A percentile compares a stretch with the other conserved stretches of the same genome.
These are phyloP conservation scores for Rosa hybrid DNA, from an alignment of 331 rosid genomes.

Conservation along the genomic window DNA sequence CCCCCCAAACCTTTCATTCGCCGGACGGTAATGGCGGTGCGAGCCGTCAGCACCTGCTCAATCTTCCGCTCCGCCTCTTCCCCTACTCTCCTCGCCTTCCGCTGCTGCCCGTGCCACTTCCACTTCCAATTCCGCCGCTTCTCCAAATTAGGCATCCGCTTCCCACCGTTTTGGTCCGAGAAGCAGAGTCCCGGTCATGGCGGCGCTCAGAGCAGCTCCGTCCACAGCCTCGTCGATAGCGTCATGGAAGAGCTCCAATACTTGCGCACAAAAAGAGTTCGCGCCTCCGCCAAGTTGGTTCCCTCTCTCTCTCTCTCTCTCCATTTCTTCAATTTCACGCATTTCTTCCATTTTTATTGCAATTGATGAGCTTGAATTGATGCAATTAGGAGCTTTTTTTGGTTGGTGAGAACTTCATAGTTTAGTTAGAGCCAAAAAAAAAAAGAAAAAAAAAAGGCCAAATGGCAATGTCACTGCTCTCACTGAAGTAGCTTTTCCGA, in stretches of 20 bases:
- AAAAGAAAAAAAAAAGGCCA: no score
- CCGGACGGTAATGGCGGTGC: slow-evolving; percentile 54
- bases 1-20: slow-evolving; percentile 1
- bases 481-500: no score
- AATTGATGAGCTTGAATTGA: not conserved
- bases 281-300: slow-evolving; percentile 53
- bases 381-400: not conserved
- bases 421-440: no score
- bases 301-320: not conserved
- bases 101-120: slow-evolving; percentile 41
- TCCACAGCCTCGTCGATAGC: slow-evolving; percentile 58
- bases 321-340: no score
- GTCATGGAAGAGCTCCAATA: slow-evolving; percentile 68
- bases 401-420: no score
- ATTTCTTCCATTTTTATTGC: not conserved
- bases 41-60: slow-evolving; percentile 59
- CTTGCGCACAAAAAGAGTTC: slow-evolving; percentile 44
- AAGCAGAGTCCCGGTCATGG: slow-evolving; percentile 32
- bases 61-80: slow-evolving; percentile 56
- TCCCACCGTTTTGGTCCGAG: slow-evolving; percentile 18
- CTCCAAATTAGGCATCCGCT: slow-evolving; percentile 28
- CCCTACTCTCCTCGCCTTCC: slow-evolving; percentile 53
- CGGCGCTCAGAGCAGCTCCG: slow-evolving; percentile 41
- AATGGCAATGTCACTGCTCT: no score
- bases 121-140: slow-evolving; percentile 26